These are phyloP conservation scores for Ascochyta clinopodiicola DNA, from an alignment of 2,329 filamentous ascomycete species.

Conservation along the genomic window DNA sequence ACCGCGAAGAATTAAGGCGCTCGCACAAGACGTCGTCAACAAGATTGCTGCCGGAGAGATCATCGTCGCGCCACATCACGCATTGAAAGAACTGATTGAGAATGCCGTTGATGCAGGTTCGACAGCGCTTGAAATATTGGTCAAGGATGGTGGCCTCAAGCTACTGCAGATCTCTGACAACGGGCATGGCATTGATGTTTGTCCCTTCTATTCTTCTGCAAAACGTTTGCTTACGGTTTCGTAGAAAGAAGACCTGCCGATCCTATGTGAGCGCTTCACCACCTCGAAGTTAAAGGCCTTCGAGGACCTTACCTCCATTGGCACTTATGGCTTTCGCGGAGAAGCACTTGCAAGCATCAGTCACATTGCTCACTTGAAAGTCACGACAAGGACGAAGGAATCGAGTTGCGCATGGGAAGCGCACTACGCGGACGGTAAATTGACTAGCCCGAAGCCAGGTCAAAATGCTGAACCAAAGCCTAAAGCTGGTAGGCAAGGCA, in stretches of 20 bases:
- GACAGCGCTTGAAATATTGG: constrained; percentile 85
- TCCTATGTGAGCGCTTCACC: constrained; percentile 94
- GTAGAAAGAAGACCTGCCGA: constrained; percentile 86
- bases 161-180: constrained; percentile 97
- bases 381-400: constrained; percentile 90
- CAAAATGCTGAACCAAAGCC: constrained; percentile 86
- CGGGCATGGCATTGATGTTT: constrained; percentile 89
- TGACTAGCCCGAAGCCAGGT: constrained; percentile 84
- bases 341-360: constrained; percentile 97
- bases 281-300: constrained; percentile 95
- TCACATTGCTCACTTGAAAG: constrained; percentile 93
- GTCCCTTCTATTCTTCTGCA: constrained; percentile 33
- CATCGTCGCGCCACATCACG: constrained; percentile 95
- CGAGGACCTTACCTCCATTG: constrained; percentile 87
- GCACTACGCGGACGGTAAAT: constrained; percentile 81
- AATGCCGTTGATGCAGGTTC: constrained; percentile 98
- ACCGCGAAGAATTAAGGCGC: constrained; percentile 68
- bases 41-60: constrained; percentile 99
- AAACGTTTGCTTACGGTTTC: constrained; percentile 14
- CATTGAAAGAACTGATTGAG: constrained; percentile 94
- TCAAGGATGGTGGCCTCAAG: constrained; percentile 95
- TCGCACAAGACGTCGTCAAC: constrained; percentile 93
- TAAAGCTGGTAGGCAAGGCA: constrained; percentile 85
- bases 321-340: constrained; percentile 96
- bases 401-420: constrained; percentile 91